Base-by-base conservation (phyloP, 1,284 basidiomycete species). In the Cystobasidium pallidum region DNA sequence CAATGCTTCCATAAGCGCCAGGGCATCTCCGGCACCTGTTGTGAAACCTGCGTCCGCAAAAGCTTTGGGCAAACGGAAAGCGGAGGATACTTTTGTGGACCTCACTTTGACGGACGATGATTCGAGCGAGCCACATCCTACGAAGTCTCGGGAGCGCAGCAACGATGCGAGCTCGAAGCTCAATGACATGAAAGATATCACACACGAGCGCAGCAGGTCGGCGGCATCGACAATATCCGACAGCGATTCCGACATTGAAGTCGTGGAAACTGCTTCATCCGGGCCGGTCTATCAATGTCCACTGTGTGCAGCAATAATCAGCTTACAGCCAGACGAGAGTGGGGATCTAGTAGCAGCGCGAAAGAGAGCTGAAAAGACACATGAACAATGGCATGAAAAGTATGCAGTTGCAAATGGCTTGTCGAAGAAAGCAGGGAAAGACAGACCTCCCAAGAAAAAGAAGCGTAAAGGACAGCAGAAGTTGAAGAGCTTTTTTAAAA, bases 61-160 rank as follows among this genome's bases (percentile, higher is more conserved):
- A 43, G 52, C 63, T 39, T 45, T 51, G 65, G 66, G 62, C n/a
- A 80, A 80, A 62, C 74, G 78, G 11, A 80, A 78, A 64, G 78
- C 64, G 10, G 58, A 39, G 2, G 34, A 54, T 21, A 58, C 51
- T 28, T 59, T 63, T 47, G 72, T 43, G 7, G 59, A 73, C 45
- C 58, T 63, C 45, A 68, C 66, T n/a, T 13, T 66, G 17, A 43
- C 36, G 51, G 49, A 43, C 36, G 63, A 59, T 26, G 55, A 62
- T 49, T 24, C 21, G 4, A 43, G 54, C 43, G 70, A 45, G 24
- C 34, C 47, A 26, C 36, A 43, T n/a, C 30, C 1, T 30, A 7
- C 17, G 17, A 36, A n/a, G 24, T 57, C 54, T n/a, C 30, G 54
- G 17, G 45, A 24, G 13, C 4, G 11, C 36, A 61, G 58, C 58